Percentiles rank a stretch among this genome's conserved stretches.
Conservation (phyloP, 2,329 filamentous ascomycete species). For the Penicillium sp. region DNA sequence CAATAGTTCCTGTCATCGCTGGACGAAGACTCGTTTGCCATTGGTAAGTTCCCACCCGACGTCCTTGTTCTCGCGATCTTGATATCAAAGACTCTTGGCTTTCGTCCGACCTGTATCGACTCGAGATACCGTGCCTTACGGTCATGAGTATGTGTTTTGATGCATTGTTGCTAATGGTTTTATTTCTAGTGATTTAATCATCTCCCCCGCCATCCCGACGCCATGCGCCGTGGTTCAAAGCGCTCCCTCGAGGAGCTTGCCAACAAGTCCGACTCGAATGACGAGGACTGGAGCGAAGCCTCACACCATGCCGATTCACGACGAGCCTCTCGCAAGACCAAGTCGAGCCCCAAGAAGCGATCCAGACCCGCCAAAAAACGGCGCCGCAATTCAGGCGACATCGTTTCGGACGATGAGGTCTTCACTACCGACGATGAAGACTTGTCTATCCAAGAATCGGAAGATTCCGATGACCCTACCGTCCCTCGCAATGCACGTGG, state of each 20-base stretch:
- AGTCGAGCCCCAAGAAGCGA: constrained; percentile 32
- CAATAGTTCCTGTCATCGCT: constrained; percentile 7
- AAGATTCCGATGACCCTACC: constrained; percentile 39
- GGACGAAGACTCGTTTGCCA: constrained; percentile 6
- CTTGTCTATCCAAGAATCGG: constrained; percentile 46
- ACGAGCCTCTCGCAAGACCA: constrained; percentile 29
- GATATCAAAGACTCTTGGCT: neutral
- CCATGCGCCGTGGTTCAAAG: constrained; percentile 37
- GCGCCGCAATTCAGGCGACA: constrained; percentile 50
- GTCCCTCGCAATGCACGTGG: constrained; percentile 59
- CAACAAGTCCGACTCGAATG: constrained; percentile 46
- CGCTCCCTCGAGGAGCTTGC: constrained; percentile 45
- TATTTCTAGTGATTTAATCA: neutral
- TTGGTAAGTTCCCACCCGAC: constrained; percentile 11
- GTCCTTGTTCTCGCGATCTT: constrained; percentile 1
- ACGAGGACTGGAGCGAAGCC: constrained; percentile 47
- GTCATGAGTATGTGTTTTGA: neutral
- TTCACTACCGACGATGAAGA: constrained; percentile 36
- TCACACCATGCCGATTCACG: constrained; percentile 26
- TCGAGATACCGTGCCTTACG: neutral
- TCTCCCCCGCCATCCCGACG: constrained; percentile 9
- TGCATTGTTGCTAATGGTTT: neutral
- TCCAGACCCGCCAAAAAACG: constrained; percentile 36
- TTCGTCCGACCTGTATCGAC: neutral
- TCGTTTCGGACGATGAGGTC: constrained; percentile 40